Evolutionary conservation across 306 rosid species (phyloP).

Genomic region (Prunus fruticosa): DNA sequence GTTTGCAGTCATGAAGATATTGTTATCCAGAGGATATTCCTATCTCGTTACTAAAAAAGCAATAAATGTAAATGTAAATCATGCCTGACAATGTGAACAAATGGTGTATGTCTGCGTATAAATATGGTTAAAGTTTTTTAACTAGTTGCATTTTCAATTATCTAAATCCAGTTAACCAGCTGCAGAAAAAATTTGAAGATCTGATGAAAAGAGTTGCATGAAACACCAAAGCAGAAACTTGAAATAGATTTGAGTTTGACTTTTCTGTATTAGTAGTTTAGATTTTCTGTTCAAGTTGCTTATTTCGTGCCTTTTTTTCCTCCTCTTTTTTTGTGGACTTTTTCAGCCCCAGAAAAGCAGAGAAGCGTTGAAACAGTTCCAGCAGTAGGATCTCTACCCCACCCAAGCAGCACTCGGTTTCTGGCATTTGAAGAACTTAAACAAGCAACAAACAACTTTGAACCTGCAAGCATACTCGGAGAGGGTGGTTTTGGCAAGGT

Average conservation of each 20-base stretch:
- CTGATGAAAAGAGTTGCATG: conserved; percentile 11
- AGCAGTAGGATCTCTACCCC: conserved; percentile 62
- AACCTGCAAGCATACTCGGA: conserved; percentile 74
- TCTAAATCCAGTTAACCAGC: background rate
- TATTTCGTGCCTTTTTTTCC: background rate
- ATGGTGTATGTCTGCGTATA: background rate
- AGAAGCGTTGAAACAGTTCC: conserved; percentile 44
- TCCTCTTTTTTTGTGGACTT: background rate
- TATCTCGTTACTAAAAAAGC: background rate
- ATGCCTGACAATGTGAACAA: background rate
- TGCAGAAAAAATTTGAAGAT: background rate
- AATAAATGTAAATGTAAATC: background rate
- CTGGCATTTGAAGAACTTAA: conserved; percentile 91
- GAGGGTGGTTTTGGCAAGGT: conserved; percentile 97
- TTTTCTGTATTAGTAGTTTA: background rate
- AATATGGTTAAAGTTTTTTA: background rate
- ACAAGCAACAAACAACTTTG: conserved; percentile 95
- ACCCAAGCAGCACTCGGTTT: conserved; percentile 89
- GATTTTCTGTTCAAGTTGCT: background rate
- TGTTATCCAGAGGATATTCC: background rate
- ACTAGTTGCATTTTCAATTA: background rate
- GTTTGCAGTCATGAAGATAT: background rate
- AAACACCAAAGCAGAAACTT: conserved; percentile 6
- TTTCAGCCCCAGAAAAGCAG: conserved; percentile 58
- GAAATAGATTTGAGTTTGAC: background rate